A percentile compares a stretch with the other conserved stretches of the same genome.
phyloP scores from a whole-genome alignment of 1,284 basidiomycete species.

The Cryptococcus sp. region DNA sequence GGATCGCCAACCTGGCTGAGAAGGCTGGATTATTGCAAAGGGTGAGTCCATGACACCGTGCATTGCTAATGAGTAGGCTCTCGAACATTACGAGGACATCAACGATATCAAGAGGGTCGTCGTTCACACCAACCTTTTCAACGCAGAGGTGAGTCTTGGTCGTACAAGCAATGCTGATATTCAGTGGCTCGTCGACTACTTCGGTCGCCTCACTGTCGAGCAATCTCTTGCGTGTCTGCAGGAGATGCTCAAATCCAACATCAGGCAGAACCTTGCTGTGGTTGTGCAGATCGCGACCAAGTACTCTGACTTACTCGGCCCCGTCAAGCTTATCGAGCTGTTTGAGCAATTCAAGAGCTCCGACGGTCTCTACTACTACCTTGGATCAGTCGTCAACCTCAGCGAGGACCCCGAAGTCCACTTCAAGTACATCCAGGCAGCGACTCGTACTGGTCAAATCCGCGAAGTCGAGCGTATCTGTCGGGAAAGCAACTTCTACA shows the following conservation, averaged over 20 bases:
- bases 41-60: conserved; percentile 55
- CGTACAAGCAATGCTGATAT: conserved; percentile 1
- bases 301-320: conserved; percentile 97
- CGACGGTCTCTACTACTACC: conserved; percentile 97
- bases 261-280: conserved; percentile 95
- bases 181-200: conserved; percentile 96
- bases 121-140: conserved; percentile 86
- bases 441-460: conserved; percentile 96
- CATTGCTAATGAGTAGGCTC: conserved; percentile 62
- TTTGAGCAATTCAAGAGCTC: conserved; percentile 98
- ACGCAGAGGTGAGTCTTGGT: conserved; percentile 66
- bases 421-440: conserved; percentile 99
- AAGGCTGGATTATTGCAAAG: conserved; percentile 95
- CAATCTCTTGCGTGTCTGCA: conserved; percentile 95
- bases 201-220: conserved; percentile 96
- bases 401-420: conserved; percentile 96
- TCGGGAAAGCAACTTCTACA: conserved; percentile 95
- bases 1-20: conserved; percentile 97
- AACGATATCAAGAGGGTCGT: conserved; percentile 98
- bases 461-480: conserved; percentile 99
- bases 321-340: conserved; percentile 97
- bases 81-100: conserved; percentile 97
- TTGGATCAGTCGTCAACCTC: conserved; percentile 96
- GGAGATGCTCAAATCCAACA: conserved; percentile 97
- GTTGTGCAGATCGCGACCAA: conserved; percentile 99